Evolutionary conservation across 2,329 filamentous ascomycete genomes (phyloP).

Genomic region (Grosmannia serpens): DNA sequence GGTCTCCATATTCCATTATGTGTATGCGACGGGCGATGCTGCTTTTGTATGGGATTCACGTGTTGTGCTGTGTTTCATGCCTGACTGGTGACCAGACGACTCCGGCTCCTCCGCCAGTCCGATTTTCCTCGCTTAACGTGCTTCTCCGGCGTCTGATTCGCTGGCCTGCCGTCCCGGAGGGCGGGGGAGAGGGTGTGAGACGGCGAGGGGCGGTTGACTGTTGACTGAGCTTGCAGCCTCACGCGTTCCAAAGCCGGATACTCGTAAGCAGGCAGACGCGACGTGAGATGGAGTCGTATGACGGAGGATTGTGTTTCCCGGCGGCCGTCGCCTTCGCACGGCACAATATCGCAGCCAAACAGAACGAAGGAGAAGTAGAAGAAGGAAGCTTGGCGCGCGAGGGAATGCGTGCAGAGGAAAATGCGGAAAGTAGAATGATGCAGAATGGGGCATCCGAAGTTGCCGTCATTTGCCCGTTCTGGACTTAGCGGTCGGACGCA

Average conservation of each 20-base stretch:
- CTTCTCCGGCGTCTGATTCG: background rate
- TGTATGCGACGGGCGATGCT: background rate
- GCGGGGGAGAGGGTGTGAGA: background rate
- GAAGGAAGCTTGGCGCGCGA: background rate
- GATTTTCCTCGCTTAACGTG: background rate
- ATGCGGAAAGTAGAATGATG: background rate
- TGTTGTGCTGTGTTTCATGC: background rate
- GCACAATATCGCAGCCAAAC: background rate
- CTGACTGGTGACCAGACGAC: background rate
- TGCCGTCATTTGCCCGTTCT: background rate
- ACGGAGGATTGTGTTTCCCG: background rate
- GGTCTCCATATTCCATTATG: slow-evolving; percentile 2
- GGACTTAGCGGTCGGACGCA: background rate
- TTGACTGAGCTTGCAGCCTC: background rate
- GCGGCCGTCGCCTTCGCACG: background rate
- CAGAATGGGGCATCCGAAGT: background rate
- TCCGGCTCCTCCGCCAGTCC: background rate
- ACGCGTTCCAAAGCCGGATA: background rate
- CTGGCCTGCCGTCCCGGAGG: background rate
- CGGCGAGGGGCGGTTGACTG: background rate
- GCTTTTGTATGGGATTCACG: background rate
- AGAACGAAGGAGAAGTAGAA: background rate
- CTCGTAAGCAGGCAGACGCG: background rate
- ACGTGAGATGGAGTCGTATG: background rate
- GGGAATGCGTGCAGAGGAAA: background rate